Evolutionary conservation across 163 green algal genomes (phyloP).

Genomic region (Trebouxiophyceae sp.): DNA sequence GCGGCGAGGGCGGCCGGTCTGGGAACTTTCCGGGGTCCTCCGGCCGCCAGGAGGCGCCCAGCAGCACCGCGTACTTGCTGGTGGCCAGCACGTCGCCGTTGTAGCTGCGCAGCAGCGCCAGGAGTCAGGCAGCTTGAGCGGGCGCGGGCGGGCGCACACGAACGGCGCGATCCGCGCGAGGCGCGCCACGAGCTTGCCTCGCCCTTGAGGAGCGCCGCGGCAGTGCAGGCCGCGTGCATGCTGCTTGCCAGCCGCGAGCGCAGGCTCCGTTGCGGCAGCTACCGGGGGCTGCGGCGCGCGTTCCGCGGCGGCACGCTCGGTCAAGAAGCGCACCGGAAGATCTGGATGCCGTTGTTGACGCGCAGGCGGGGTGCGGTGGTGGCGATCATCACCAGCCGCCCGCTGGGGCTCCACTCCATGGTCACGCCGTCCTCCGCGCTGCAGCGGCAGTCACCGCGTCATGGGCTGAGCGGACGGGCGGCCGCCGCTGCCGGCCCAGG

Average conservation of each 20-base stretch:
- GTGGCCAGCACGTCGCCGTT: conserved; percentile 31
- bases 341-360: conserved; percentile 90
- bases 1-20: conserved; percentile 58
- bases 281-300: no score
- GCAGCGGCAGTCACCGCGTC: no score
- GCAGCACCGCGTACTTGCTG: conserved; percentile 39
- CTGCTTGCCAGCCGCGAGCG: not conserved
- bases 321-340: conserved; percentile 30
- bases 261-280: not conserved
- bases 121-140: no score
- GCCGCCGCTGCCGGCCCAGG: no score
- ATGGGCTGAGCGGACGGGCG: no score
- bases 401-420: conserved; percentile 83
- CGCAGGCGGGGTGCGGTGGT: conserved; percentile 85
- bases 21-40: conserved; percentile 29
- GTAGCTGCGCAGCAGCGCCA: conserved; percentile 32
- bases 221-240: not conserved
- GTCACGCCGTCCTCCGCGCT: conserved; percentile 60
- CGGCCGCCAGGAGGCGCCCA: conserved; percentile 61
- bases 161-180: no score
- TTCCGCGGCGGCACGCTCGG: not conserved
- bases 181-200: no score
- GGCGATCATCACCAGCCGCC: conserved; percentile 71
- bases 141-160: no score
- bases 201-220: no score